Percentiles rank a stretch among this genome's conserved stretches.
Evolutionary conservation across 257 asterid genomes (phyloP).

Genomic region (Anisodus acutangulus): DNA sequence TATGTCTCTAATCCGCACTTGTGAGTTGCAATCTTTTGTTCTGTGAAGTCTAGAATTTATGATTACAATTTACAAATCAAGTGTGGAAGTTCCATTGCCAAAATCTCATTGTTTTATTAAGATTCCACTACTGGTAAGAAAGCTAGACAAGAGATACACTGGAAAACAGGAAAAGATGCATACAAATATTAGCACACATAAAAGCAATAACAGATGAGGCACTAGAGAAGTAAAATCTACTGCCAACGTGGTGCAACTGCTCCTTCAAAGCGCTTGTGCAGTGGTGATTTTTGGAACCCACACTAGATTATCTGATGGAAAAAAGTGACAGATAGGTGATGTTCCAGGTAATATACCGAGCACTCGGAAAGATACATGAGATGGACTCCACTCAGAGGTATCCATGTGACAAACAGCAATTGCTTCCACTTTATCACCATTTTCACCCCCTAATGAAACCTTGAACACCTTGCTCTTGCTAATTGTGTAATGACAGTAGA

Average conservation of each 20-base stretch:
- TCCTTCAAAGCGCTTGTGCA: constrained; percentile 6
- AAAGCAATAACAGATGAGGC: not conserved
- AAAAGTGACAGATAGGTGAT: constrained; percentile 76
- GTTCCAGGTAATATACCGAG: constrained; percentile 66
- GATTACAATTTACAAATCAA: not conserved
- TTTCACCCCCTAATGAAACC: constrained; percentile 53
- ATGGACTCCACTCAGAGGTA: constrained; percentile 70
- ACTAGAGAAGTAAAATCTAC: not conserved
- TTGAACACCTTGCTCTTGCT: constrained; percentile 55
- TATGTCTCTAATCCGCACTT: not conserved
- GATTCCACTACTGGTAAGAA: not conserved
- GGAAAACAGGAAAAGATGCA: not conserved
- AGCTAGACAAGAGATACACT: not conserved
- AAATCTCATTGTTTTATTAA: not conserved
- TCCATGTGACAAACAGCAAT: constrained; percentile 84
- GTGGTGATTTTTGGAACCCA: constrained; percentile 44
- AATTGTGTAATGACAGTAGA: constrained; percentile 66
- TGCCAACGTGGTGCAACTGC: not conserved
- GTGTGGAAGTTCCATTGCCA: not conserved
- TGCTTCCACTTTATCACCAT: constrained; percentile 61
- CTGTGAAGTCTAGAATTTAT: not conserved
- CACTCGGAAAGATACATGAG: constrained; percentile 64
- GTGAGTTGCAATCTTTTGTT: not conserved
- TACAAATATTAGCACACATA: not conserved
- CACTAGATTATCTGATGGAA: constrained; percentile 75